Evolutionary conservation across 2,329 filamentous ascomycete genomes (phyloP).

Genomic region (Chaetomiaceae sp.): DNA sequence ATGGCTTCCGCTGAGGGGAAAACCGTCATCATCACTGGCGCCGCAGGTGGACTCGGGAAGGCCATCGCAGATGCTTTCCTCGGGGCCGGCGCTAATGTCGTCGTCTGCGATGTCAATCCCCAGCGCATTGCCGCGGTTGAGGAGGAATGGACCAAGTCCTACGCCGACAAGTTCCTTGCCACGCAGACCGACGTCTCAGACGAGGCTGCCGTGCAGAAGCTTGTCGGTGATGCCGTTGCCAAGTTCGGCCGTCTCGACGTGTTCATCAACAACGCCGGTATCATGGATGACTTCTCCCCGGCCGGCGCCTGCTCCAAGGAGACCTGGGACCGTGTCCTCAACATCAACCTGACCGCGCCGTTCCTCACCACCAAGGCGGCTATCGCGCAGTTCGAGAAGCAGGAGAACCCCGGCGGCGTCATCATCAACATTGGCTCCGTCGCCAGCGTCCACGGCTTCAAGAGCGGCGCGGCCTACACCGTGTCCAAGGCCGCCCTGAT

Average conservation of each 20-base stretch:
- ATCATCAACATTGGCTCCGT: constrained; percentile 51
- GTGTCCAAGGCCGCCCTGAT: constrained; percentile 28
- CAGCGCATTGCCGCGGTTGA: constrained; percentile 26
- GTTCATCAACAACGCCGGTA: constrained; percentile 54
- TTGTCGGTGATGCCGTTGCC: constrained; percentile 30
- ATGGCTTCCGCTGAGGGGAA: constrained; percentile 25
- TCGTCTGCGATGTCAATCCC: constrained; percentile 32
- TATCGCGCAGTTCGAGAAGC: constrained; percentile 43
- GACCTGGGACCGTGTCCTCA: constrained; percentile 50
- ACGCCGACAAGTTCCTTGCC: constrained; percentile 27
- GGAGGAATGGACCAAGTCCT: constrained; percentile 24
- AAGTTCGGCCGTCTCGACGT: constrained; percentile 42
- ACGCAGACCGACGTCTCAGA: constrained; percentile 30
- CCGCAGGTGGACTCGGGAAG: constrained; percentile 33
- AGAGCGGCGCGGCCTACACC: constrained; percentile 27
- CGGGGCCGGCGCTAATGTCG: constrained; percentile 31
- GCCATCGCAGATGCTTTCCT: constrained; percentile 31
- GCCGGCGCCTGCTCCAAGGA: constrained; percentile 42
- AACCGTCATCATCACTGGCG: constrained; percentile 32
- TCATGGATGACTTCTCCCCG: constrained; percentile 53
- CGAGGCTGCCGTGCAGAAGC: constrained; percentile 28
- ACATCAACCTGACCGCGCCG: constrained; percentile 52
- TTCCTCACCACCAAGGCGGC: constrained; percentile 48
- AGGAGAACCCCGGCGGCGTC: constrained; percentile 36
- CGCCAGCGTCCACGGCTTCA: constrained; percentile 39